Conservation (phyloP, 768 basidiomycete species). For the Tubosaeta sp. region DNA sequence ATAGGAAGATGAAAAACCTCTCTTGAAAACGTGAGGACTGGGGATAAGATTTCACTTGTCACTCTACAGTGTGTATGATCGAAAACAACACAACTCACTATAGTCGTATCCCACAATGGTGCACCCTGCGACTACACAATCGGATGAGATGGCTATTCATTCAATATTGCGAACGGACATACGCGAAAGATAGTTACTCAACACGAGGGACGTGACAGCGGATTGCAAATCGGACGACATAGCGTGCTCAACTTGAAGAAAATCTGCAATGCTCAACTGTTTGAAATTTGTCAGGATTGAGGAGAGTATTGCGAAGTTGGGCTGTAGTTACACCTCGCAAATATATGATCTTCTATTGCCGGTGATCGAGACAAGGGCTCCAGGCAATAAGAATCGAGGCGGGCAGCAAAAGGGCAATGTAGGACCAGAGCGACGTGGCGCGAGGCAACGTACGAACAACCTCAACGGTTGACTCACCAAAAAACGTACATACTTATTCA, state of each 20-base stretch:
- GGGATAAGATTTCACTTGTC: neutral
- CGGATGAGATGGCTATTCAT: neutral
- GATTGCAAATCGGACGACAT: neutral
- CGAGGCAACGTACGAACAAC: neutral
- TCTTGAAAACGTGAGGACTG: conserved; percentile 5
- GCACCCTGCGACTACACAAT: neutral
- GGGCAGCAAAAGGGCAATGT: neutral
- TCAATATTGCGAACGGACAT: neutral
- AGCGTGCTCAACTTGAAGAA: neutral
- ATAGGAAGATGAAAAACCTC: neutral
- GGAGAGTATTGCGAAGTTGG: neutral
- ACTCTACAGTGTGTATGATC: neutral
- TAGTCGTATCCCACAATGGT: conserved; percentile 6
- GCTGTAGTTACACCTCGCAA: neutral
- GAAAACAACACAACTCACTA: neutral
- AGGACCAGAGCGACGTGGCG: neutral
- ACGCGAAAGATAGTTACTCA: neutral
- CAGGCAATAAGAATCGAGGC: neutral
- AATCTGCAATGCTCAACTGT: neutral
- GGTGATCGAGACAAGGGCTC: neutral
- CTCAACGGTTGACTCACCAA: neutral
- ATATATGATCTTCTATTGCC: neutral
- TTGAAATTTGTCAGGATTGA: neutral
- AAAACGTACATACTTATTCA: neutral
- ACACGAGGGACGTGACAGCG: neutral